phyloP scores from a whole-genome alignment of 441 rosid species.

The Aquilaria agallochum region DNA sequence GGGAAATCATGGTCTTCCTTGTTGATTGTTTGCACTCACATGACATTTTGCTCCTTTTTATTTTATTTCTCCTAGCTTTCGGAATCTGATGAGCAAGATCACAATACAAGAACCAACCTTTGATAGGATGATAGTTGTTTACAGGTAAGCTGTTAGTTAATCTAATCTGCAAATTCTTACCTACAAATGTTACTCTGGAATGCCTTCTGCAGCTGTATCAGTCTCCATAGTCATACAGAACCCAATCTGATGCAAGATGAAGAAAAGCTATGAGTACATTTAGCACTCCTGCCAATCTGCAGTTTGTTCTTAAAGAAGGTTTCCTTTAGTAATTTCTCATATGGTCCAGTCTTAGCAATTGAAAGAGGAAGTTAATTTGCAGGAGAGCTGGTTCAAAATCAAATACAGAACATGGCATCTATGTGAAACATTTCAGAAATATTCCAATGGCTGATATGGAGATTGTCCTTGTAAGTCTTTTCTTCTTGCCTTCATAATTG shows the following conservation, averaged over 20 bases:
- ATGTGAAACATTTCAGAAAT: slow-evolving; percentile 85
- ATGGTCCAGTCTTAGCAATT: slow-evolving; percentile 2
- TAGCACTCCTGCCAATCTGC: not conserved
- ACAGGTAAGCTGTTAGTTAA: slow-evolving; percentile 39
- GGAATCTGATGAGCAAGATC: slow-evolving; percentile 61
- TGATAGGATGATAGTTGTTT: slow-evolving; percentile 83
- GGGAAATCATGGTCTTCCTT: too few species aligned
- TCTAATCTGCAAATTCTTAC: too few species aligned
- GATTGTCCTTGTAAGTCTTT: slow-evolving; percentile 74
- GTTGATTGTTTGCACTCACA: too few species aligned
- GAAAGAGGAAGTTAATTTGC: slow-evolving; percentile 24
- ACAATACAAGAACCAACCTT: slow-evolving; percentile 88
- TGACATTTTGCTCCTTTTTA: not conserved
- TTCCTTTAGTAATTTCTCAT: slow-evolving; percentile 3
- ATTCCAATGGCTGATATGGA: slow-evolving; percentile 98
- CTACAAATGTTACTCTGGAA: too few species aligned
- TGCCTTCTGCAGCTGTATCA: too few species aligned
- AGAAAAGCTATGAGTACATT: too few species aligned
- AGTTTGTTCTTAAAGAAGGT: slow-evolving; percentile 7
- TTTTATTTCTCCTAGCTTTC: slow-evolving; percentile 38
- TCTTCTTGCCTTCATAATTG: not conserved
- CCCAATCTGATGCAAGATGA: too few species aligned
- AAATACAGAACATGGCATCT: slow-evolving; percentile 59
- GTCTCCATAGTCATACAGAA: too few species aligned
- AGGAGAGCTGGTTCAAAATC: slow-evolving; percentile 53